Conservation (phyloP, 2,329 filamentous ascomycete genomes). For the Trichophyton mentagrophytes region DNA sequence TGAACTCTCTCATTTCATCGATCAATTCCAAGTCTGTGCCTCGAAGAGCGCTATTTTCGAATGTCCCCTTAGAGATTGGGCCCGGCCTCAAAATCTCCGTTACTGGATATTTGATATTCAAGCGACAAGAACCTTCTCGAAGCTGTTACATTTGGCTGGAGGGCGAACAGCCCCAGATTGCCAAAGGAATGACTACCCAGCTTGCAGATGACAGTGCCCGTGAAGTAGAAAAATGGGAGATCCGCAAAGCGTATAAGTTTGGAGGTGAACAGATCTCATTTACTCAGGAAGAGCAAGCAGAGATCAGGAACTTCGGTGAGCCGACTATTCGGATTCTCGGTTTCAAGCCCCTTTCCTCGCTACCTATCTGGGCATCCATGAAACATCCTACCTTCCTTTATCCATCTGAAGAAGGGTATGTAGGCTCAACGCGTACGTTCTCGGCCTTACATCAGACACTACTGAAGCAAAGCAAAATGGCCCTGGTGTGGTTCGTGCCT, state of each 20-base stretch:
- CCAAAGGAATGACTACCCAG: conserved; percentile 56
- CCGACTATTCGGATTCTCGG: conserved; percentile 80
- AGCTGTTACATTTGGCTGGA: conserved; percentile 81
- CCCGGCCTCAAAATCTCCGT: conserved; percentile 77
- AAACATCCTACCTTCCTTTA: conserved; percentile 88
- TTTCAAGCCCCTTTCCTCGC: conserved; percentile 66
- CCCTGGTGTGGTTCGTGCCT: conserved; percentile 77
- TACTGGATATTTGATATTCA: conserved; percentile 82
- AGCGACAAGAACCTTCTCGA: conserved; percentile 66
- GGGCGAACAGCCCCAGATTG: conserved; percentile 75
- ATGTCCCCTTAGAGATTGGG: conserved; percentile 74
- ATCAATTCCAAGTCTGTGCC: conserved; percentile 84
- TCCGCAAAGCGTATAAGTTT: conserved; percentile 91
- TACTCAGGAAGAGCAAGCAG: conserved; percentile 66
- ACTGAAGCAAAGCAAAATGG: conserved; percentile 64
- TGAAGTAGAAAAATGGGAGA: conserved; percentile 64
- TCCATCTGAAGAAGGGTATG: conserved; percentile 75
- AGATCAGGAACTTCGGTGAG: conserved; percentile 65
- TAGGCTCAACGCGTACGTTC: conserved; percentile 88
- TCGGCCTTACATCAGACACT: conserved; percentile 83
- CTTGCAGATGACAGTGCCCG: conserved; percentile 66
- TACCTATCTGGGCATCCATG: conserved; percentile 73
- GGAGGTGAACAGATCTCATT: conserved; percentile 84
- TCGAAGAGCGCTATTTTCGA: conserved; percentile 74
- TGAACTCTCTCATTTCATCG: conserved; percentile 70